A percentile compares a stretch with the other conserved stretches of the same genome.
Evolutionary conservation across 169 alveolate genomes (phyloP).

Genomic region (Eimeria mitis): DNA sequence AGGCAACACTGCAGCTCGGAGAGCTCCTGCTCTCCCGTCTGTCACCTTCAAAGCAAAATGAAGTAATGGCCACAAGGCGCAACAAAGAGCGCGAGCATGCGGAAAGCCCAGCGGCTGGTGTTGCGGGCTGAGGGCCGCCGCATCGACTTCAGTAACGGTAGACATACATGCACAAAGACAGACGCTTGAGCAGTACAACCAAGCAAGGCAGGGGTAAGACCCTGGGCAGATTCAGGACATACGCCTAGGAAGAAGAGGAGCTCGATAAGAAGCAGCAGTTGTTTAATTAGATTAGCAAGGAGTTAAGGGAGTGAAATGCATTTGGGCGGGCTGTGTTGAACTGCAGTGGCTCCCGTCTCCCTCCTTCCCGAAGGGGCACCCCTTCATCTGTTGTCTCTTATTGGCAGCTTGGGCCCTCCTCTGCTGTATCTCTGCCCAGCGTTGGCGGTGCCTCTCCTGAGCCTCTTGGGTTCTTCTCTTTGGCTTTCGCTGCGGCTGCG

Average conservation of each 20-base stretch:
- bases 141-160: neutral
- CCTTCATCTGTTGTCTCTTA: slow-evolving; percentile 6
- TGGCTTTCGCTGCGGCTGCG: slow-evolving; percentile 37
- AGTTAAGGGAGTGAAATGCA: slow-evolving; percentile 13
- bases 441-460: slow-evolving; percentile 49
- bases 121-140: neutral
- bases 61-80: neutral
- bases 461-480: slow-evolving; percentile 64
- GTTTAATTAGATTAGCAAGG: neutral
- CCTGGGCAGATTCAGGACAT: neutral
- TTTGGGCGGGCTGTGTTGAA: neutral
- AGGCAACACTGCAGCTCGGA: neutral
- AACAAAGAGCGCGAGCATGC: neutral
- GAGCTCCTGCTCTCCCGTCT: neutral
- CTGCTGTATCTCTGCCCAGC: slow-evolving; percentile 65
- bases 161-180: neutral
- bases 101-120: neutral
- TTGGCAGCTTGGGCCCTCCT: slow-evolving; percentile 60
- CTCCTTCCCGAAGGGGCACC: neutral
- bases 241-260: neutral
- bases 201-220: neutral
- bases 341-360: slow-evolving; percentile 1
- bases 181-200: neutral
- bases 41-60: neutral
- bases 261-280: neutral